Percentiles rank a stretch among this genome's conserved stretches.
Conservation (phyloP, 148 eudicot genomes). For the Linanthus parryae region DNA sequence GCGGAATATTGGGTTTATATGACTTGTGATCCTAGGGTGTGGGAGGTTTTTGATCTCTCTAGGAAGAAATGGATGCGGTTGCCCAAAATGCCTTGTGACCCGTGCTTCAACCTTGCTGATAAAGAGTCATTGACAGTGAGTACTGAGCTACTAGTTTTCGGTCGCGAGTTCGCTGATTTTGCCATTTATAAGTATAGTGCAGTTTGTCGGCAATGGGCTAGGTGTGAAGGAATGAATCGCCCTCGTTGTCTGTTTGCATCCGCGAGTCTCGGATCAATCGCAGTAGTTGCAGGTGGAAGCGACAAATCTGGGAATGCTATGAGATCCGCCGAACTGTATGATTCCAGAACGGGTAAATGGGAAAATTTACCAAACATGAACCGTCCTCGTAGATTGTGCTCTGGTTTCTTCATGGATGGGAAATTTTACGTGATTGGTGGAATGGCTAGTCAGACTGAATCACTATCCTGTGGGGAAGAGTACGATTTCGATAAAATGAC, state of each 20-base stretch:
- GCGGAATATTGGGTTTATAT: too few species aligned
- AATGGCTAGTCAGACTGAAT: too few species aligned
- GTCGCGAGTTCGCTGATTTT: constrained; percentile 39
- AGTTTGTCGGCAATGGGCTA: constrained; percentile 59
- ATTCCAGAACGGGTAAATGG: constrained; percentile 62
- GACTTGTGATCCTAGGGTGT: too few species aligned
- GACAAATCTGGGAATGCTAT: constrained; percentile 42
- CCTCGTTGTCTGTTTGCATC: constrained; percentile 85
- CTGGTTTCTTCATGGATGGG: constrained; percentile 74
- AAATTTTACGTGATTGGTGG: constrained; percentile 82
- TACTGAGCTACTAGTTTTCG: constrained; percentile 74
- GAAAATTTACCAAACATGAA: constrained; percentile 52
- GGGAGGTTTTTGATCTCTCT: too few species aligned
- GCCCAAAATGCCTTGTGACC: too few species aligned
- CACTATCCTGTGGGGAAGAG: too few species aligned
- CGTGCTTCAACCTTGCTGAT: too few species aligned
- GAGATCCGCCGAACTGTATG: constrained; percentile 59
- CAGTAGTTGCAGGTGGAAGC: constrained; percentile 79
- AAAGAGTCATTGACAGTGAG: constrained; percentile 91
- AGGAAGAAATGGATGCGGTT: too few species aligned
- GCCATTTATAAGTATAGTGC: constrained; percentile 56
- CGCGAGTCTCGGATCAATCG: constrained; percentile 54
- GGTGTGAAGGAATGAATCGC: constrained; percentile 45
- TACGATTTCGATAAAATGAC: too few species aligned
- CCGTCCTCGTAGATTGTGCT: constrained; percentile 58